Conservation (phyloP, 176 grass and related monocot genomes). For the Aegilops sharonensis region DNA sequence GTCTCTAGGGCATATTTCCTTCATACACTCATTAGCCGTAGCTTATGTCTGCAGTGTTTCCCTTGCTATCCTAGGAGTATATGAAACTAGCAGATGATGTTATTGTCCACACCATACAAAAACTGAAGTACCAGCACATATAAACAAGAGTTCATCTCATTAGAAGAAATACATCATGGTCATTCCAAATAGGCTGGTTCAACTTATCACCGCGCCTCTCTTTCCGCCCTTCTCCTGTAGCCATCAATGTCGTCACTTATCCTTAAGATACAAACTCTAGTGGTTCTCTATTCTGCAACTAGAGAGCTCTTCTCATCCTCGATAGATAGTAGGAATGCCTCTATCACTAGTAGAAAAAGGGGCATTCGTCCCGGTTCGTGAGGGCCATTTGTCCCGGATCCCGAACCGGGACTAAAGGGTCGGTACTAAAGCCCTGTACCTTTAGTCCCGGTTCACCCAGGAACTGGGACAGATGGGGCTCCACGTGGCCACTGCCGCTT, state of each 20-base stretch:
- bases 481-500: too few relatives aligned
- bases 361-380: too few relatives aligned
- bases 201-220: too few relatives aligned
- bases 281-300: neutral
- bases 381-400: too few relatives aligned
- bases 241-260: neutral
- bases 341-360: neutral
- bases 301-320: conserved; percentile 47
- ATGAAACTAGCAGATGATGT: neutral
- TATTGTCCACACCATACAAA: neutral
- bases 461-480: too few relatives aligned
- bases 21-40: too few relatives aligned
- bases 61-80: too few relatives aligned
- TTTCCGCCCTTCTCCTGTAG: neutral
- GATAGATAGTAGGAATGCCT: neutral
- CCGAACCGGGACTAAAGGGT: too few relatives aligned
- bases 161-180: neutral
- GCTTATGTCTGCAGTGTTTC: too few relatives aligned
- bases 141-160: neutral
- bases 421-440: too few relatives aligned
- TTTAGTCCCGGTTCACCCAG: too few relatives aligned
- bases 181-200: neutral
- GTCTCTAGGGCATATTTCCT: too few relatives aligned
- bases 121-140: neutral
- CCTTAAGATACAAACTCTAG: neutral